phyloP scores from a whole-genome alignment of 352 stramenopile genomes.

The Phytophthora aleatoria region DNA sequence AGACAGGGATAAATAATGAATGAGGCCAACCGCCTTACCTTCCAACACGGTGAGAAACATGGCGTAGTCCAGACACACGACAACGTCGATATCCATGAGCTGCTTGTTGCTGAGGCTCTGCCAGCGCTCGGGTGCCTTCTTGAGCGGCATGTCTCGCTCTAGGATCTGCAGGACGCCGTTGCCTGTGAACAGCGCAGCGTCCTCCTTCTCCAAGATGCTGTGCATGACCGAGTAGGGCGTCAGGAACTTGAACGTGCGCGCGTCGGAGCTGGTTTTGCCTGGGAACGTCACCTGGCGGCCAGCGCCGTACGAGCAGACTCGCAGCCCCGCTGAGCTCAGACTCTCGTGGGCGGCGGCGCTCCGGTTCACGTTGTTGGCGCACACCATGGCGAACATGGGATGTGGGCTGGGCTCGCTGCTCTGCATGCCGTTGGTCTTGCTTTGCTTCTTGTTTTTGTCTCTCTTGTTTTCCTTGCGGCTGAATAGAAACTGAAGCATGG shows the following conservation, averaged over 20 bases:
- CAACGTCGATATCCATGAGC: slow-evolving; percentile 65
- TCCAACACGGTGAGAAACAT: slow-evolving; percentile 82
- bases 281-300: slow-evolving; percentile 68
- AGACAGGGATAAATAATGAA: slow-evolving; percentile 20
- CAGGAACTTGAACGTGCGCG: slow-evolving; percentile 66
- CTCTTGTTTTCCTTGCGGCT: slow-evolving; percentile 13
- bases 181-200: slow-evolving; percentile 50
- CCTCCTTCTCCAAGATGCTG: slow-evolving; percentile 51
- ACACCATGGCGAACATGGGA: slow-evolving; percentile 81
- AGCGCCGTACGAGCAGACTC: slow-evolving; percentile 77
- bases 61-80: slow-evolving; percentile 83
- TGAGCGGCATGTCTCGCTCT: slow-evolving; percentile 73
- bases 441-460: slow-evolving; percentile 15
- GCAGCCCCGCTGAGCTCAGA: slow-evolving; percentile 56
- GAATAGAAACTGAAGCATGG: slow-evolving; percentile 43
- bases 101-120: slow-evolving; percentile 73
- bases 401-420: slow-evolving; percentile 1
- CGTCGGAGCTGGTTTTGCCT: slow-evolving; percentile 33
- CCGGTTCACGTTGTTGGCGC: slow-evolving; percentile 88
- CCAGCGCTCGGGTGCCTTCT: slow-evolving; percentile 74
- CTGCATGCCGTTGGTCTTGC: slow-evolving; percentile 9
- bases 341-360: slow-evolving; percentile 76
- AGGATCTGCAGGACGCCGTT: slow-evolving; percentile 80
- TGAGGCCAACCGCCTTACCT: slow-evolving; percentile 28
- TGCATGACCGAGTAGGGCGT: slow-evolving; percentile 76